Evolutionary conservation across 208 protist species (phyloP).

Genomic region (Leishmania braziliensis): DNA sequence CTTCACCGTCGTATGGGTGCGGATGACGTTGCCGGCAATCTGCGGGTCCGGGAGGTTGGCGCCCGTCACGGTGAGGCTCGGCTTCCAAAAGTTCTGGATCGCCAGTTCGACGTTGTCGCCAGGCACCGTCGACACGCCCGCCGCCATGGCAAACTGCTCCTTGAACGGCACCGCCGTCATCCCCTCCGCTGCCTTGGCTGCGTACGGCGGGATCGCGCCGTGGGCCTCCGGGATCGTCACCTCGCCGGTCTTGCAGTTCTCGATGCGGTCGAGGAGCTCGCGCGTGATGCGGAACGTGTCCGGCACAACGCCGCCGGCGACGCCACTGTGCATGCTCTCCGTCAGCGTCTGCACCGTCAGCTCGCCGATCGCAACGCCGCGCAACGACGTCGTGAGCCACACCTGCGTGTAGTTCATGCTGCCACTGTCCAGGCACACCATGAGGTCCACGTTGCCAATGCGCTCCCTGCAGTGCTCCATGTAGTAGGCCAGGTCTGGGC

Average conservation of each 20-base stretch:
- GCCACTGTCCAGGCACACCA: slow-evolving; percentile 96
- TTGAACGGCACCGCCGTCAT: slow-evolving; percentile 68
- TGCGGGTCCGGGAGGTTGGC: slow-evolving; percentile 81
- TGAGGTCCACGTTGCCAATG: slow-evolving; percentile 85
- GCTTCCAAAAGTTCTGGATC: slow-evolving; percentile 93
- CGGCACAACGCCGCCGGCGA: slow-evolving; percentile 93
- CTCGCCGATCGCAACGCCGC: slow-evolving; percentile 84
- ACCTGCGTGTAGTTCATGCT: slow-evolving; percentile 94
- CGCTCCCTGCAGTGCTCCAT: slow-evolving; percentile 57
- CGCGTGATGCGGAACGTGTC: slow-evolving; percentile 94
- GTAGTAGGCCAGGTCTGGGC: slow-evolving; percentile 84
- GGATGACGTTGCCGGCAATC: slow-evolving; percentile 94
- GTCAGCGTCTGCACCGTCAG: slow-evolving; percentile 84
- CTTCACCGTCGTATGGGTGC: slow-evolving; percentile 88
- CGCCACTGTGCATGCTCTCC: slow-evolving; percentile 93
- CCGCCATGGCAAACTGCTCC: slow-evolving; percentile 54
- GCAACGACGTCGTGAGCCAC: slow-evolving; percentile 94
- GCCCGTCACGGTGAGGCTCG: slow-evolving; percentile 90
- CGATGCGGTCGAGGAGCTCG: slow-evolving; percentile 88
- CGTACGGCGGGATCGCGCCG: slow-evolving; percentile 30
- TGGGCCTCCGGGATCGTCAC: slow-evolving; percentile 84
- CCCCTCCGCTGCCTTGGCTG: slow-evolving; percentile 37
- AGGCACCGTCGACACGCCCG: slow-evolving; percentile 39
- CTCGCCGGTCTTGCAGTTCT: slow-evolving; percentile 92
- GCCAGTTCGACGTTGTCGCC: slow-evolving; percentile 78